Evolutionary conservation across 2,329 filamentous ascomycete genomes (phyloP), one percentile per base, ranked within the genome.

Genomic region (Eurotiales sp.): DNA sequence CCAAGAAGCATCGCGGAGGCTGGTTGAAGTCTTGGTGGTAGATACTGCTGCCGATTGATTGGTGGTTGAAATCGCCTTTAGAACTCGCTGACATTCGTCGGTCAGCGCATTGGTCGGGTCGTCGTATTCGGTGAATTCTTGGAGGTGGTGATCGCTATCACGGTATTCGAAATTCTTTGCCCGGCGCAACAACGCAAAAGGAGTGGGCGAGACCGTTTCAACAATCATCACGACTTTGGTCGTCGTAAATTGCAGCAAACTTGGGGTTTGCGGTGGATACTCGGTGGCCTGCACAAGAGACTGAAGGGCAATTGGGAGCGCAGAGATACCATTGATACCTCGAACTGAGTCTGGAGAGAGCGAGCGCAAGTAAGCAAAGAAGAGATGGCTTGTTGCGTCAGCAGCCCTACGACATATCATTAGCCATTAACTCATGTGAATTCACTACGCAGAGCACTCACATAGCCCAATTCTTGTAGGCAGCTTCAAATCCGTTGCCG

Each of bases 221-320:
- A 99, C 93, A 57, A 96, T 91, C 91, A 99, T 96, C 54, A 95
- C 85, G 4, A 99, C 90, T 65, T 89, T 91, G 55, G 90, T 87
- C 3, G 91, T 96, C 1, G 82, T 80, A 4, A 87, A 83, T 65
- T 91, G 87, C 67, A 96, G 79, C 30, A 96, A 76, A 0, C 80
- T 77, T 8, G 90, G 88, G 29, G 82, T 78, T 60, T 89, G 83
- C 1, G 93, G 93, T 1, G 93, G 93, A 62, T 99, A 99, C 65
- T 96, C 90, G 45, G 92, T 96, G 60, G 95, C 90, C 62, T 92
- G 85, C 30, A 97, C 79, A 11, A 99, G 78, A 59, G 92, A 88
- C 72, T 96, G 90, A 15, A 99, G 79, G 11, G 93, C 96, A 65
- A 91, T 86, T 8, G 93, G 93, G 14, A 99, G 80, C 57, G 86